Evolutionary conservation across 169 alveolate genomes (phyloP).

Genomic region (Prorocentrum cordatum): DNA sequence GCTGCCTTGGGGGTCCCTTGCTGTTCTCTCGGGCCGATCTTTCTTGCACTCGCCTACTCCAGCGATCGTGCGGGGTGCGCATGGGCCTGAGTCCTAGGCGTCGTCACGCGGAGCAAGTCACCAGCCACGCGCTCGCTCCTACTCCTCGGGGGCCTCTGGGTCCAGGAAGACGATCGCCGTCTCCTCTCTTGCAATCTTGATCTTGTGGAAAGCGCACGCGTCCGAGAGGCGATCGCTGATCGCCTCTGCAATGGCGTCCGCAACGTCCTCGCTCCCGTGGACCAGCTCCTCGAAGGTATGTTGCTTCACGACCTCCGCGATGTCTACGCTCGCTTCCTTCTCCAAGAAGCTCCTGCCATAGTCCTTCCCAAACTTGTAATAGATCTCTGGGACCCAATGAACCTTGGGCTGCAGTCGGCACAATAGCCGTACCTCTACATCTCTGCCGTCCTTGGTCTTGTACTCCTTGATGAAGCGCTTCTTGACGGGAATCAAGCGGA

Average conservation of each 20-base stretch:
- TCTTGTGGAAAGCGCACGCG: slow-evolving; percentile 50
- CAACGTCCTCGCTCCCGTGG: background rate
- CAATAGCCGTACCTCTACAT: slow-evolving; percentile 45
- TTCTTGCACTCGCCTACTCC: no score
- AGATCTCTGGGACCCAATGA: slow-evolving; percentile 65
- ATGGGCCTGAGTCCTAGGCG: no score
- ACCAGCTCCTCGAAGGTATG: slow-evolving; percentile 37
- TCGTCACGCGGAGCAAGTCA: no score
- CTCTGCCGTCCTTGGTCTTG: slow-evolving; percentile 37
- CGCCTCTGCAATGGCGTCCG: slow-evolving; percentile 29
- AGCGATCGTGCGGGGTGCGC: no score
- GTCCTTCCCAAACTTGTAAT: slow-evolving; percentile 57
- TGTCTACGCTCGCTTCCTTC: slow-evolving; percentile 50
- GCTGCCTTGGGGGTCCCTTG: no score
- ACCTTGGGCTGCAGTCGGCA: slow-evolving; percentile 63
- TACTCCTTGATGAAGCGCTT: slow-evolving; percentile 59
- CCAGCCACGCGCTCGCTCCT: background rate
- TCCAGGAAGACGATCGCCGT: slow-evolving; percentile 45
- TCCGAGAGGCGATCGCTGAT: slow-evolving; percentile 20
- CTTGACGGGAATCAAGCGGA: slow-evolving; percentile 25
- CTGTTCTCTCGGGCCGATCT: no score
- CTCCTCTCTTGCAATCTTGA: slow-evolving; percentile 14
- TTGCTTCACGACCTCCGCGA: slow-evolving; percentile 23
- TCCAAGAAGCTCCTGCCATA: slow-evolving; percentile 43
- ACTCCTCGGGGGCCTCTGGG: slow-evolving; percentile 38